Percentiles rank a stretch among this genome's conserved stretches.
These are phyloP conservation scores for Gossypium stocksii DNA, from an alignment of 345 rosid genomes.

Conservation along the genomic window DNA sequence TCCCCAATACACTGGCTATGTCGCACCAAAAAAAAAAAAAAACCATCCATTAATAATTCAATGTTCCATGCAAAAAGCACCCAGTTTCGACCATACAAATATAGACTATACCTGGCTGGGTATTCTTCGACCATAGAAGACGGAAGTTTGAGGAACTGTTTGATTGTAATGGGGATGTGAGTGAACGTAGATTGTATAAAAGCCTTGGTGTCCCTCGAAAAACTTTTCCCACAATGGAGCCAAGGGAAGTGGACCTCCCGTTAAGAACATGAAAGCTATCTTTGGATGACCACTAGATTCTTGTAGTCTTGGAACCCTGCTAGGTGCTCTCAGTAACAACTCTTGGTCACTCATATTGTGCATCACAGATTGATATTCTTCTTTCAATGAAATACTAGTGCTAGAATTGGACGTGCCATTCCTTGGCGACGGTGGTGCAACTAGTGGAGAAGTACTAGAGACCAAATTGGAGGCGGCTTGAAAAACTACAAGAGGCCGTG, in stretches of 20 bases:
- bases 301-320: conserved; percentile 13
- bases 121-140: conserved; percentile 57
- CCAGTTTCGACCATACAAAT: neutral
- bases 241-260: conserved; percentile 51
- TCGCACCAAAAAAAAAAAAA: neutral
- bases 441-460: neutral
- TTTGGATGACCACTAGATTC: conserved; percentile 29
- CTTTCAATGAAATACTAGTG: neutral
- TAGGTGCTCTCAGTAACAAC: conserved; percentile 42
- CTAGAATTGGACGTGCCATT: conserved; percentile 1
- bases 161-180: conserved; percentile 54
- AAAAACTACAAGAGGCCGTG: neutral
- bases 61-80: neutral
- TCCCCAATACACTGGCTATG: conserved; percentile 65
- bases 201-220: conserved; percentile 55
- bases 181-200: conserved; percentile 68
- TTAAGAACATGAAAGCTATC: conserved; percentile 78
- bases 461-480: neutral
- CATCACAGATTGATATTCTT: conserved; percentile 10
- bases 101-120: conserved; percentile 61
- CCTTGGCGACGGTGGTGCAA: neutral
- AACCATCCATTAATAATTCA: neutral
- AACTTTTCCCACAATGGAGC: conserved; percentile 77
- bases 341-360: conserved; percentile 65
- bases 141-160: conserved; percentile 33